Base-by-base conservation (phyloP, 495 filamentous ascomycete species). In the Parachaetomium inaequale region DNA sequence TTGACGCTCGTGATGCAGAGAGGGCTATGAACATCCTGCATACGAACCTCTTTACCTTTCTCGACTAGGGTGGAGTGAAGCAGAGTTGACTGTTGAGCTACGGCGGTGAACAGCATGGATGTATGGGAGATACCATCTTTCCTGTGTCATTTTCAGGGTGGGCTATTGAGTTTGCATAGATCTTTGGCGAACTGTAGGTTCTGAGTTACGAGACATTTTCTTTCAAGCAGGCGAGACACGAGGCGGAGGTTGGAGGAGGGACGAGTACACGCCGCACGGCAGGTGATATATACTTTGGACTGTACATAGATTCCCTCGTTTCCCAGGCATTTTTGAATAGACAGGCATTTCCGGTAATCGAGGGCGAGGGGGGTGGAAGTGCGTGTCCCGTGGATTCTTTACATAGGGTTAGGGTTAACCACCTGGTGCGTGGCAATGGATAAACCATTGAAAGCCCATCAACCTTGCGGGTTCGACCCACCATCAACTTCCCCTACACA, bases 21-120 rank as follows among this genome's bases (percentile, higher is more conserved):
- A 85, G 93, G 58, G 94, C 94, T 15, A 86, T 98, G 79, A 97
- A 93, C 69, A 88, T 97, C 66, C 83, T 98, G 55, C 94, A 98
- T 72, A 96, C 93, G 19, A 90, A 87, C 76, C 83, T 98, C 54
- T 97, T 98, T 64, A 85, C 82, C 3, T 85, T 84, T 58, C 78
- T 83, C 19, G 82, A 84, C 31, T 81, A 72, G 53, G 40, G 51
- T 7, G 15, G 42, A 43, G 19, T 7, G 32, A 34, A 34, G 32
- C 32, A 11, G 32, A 34, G 21, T 26, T 12, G 7, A 49, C 7
- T 23, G 6, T 23, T 17, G 19, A 15, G 36, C 14, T 10, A 40
- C 10, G 17, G 4, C 10, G 17, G 10, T 15, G n/a, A n/a, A 10
- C 36, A 17, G 8, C 8, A 40, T 40, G 4, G n/a, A n/a, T n/a